phyloP scores from a whole-genome alignment of 805 yeast species.

The Nakazawaea wyomingensis region DNA sequence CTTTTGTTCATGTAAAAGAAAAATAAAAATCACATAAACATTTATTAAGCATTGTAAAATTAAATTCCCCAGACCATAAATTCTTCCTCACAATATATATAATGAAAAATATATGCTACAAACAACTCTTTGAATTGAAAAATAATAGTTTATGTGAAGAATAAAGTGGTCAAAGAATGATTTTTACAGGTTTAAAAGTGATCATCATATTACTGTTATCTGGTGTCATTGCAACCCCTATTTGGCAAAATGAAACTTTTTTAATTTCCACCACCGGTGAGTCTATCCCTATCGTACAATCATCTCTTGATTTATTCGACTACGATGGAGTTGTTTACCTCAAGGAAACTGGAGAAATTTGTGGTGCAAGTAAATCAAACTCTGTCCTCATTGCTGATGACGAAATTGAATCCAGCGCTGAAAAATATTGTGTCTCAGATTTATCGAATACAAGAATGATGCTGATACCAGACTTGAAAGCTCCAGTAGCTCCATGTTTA shows the following conservation, averaged over 20 bases:
- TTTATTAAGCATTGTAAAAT: too few species aligned
- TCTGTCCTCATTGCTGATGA: too few species aligned
- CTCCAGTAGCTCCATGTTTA: slow-evolving; percentile 10
- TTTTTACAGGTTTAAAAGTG: too few species aligned
- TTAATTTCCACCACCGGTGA: background rate
- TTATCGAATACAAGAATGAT: slow-evolving; percentile 1
- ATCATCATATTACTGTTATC: background rate
- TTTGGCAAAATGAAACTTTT: background rate
- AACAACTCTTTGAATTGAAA: too few species aligned
- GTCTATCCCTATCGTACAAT: background rate
- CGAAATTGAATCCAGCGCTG: background rate
- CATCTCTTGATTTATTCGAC: background rate
- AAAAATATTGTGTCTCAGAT: slow-evolving; percentile 10
- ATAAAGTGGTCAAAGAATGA: too few species aligned
- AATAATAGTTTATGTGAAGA: too few species aligned
- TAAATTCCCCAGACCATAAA: too few species aligned
- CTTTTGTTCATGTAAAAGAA: too few species aligned
- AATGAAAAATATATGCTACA: too few species aligned
- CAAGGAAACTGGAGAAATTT: slow-evolving; percentile 6
- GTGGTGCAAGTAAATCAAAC: slow-evolving; percentile 3
- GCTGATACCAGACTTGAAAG: background rate
- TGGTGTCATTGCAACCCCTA: background rate
- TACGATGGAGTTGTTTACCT: slow-evolving; percentile 2
- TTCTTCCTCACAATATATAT: too few species aligned
- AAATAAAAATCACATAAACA: too few species aligned